These are phyloP conservation scores for Zea luxurians DNA, from an alignment of 176 grass and related monocot genomes.

Conservation along the genomic window DNA sequence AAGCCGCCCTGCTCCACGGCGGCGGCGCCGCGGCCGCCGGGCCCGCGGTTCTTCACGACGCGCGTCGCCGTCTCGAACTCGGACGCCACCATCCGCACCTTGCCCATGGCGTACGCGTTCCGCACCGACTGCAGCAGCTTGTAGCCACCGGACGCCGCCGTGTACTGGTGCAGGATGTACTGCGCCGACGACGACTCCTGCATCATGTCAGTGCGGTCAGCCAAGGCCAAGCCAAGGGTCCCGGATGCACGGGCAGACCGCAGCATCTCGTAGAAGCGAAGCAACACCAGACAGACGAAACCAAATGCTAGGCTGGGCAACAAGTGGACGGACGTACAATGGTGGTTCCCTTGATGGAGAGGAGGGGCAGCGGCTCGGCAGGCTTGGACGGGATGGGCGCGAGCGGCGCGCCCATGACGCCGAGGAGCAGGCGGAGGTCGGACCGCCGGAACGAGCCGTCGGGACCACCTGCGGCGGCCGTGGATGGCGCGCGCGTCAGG, in stretches of 20 bases:
- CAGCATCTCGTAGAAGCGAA: constrained; percentile 30
- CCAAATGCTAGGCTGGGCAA: neutral
- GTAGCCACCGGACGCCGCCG: constrained; percentile 70
- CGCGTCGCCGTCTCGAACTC: constrained; percentile 79
- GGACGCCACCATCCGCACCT: constrained; percentile 85
- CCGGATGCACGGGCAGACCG: constrained; percentile 29
- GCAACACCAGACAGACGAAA: neutral
- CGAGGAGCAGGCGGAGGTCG: constrained; percentile 84
- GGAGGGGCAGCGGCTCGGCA: constrained; percentile 49
- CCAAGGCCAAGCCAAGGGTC: neutral
- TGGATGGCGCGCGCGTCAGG: constrained; percentile 62
- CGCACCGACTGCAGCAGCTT: constrained; percentile 66
- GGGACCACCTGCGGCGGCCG: neutral
- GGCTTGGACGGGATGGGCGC: constrained; percentile 57
- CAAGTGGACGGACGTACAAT: constrained; percentile 58
- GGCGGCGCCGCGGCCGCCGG: constrained; percentile 42
- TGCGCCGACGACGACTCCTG: constrained; percentile 89
- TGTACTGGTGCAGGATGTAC: constrained; percentile 96
- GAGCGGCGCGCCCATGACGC: constrained; percentile 89
- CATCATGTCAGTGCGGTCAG: neutral
- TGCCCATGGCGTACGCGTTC: constrained; percentile 87
- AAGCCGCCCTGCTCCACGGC: constrained; percentile 76
- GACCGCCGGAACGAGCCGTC: constrained; percentile 58
- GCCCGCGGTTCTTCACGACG: constrained; percentile 65
- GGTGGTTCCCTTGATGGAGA: constrained; percentile 68